Evolutionary conservation across 768 basidiomycete species (phyloP), one percentile per base, ranked within the genome.

Genomic region (Lactarius hengduanensis): DNA sequence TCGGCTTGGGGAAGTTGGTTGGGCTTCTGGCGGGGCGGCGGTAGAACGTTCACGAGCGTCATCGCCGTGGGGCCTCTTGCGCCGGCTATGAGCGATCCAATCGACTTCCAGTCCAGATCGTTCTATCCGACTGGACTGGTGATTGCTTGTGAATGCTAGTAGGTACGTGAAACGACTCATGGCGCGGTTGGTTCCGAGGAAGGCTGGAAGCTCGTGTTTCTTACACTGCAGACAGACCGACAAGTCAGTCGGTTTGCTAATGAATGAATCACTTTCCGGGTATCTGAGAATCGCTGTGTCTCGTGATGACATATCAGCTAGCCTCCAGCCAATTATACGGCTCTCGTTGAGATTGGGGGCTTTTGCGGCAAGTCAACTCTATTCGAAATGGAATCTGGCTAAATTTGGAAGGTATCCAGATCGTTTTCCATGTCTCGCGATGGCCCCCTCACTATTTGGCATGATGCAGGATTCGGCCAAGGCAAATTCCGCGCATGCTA

Each of bases 341-440:
- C 18, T 43, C 50, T 50, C 66, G 47, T 59, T 32, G 6, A 40
- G 56, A 36, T n/a, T 34, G 53, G 54, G 38, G 53, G 28, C 36
- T 65, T 65, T 63, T 63, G 66, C 66, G 66, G 66, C 62, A 67
- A 63, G 66, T 63, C 66, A 67, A 67, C 66, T 67, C 66, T 67
- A 67, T 67, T 67, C 62, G 62, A 40, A 38, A 67, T 67, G 66
- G 66, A 67, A 67, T 57, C 30, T 36, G 50, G 57, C 57, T 26
- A 20, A 34, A 16, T 59, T 67, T 59, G 66, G 66, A 32, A 63
- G 16, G 41, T 41, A 59, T 26, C 62, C 50, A 67, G 62, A 67
- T 63, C 57, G 62, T 13, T 22, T 67, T 67, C 62, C 66, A 67
- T 67, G 28, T 53, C 26, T 62, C 53, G 43, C 62, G 62, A 63